Conservation (phyloP, 768 basidiomycete species). For the Fibroporia radiculosa region DNA sequence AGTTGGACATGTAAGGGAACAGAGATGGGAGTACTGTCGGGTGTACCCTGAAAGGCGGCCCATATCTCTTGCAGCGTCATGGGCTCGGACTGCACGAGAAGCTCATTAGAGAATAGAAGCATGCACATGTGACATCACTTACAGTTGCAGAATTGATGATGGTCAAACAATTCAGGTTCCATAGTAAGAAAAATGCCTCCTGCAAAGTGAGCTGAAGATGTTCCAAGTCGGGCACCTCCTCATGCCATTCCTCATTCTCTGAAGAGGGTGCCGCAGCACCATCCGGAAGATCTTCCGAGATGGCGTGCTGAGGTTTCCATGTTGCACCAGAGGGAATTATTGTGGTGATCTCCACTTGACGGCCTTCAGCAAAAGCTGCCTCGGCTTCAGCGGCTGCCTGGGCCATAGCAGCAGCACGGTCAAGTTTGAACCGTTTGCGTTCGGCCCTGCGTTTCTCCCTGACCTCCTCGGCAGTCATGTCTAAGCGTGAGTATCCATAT, state of each 20-base stretch:
- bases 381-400: conserved; percentile 76
- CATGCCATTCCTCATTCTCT: conserved; percentile 29
- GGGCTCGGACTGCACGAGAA: conserved; percentile 36
- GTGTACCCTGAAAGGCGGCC: conserved; percentile 52
- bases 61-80: conserved; percentile 55
- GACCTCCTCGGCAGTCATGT: conserved; percentile 82
- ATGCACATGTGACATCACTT: conserved; percentile 18
- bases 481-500: conserved; percentile 4
- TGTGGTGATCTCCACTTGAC: conserved; percentile 50
- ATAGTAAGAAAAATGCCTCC: conserved; percentile 84
- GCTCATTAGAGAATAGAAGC: not conserved
- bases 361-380: conserved; percentile 63
- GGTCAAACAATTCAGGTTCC: conserved; percentile 78
- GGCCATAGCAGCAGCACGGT: conserved; percentile 84
- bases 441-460: conserved; percentile 83
- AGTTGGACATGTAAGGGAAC: conserved; percentile 6
- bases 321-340: conserved; percentile 76
- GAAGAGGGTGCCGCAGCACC: conserved; percentile 20
- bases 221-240: conserved; percentile 68
- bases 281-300: conserved; percentile 15
- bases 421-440: conserved; percentile 87
- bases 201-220: conserved; percentile 86
- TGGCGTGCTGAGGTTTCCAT: conserved; percentile 50
- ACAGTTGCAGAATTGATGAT: conserved; percentile 63
- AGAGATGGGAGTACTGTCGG: conserved; percentile 23